These are phyloP conservation scores for Nothopassalora personata DNA, from an alignment of 2,329 filamentous ascomycete species.

Conservation along the genomic window DNA sequence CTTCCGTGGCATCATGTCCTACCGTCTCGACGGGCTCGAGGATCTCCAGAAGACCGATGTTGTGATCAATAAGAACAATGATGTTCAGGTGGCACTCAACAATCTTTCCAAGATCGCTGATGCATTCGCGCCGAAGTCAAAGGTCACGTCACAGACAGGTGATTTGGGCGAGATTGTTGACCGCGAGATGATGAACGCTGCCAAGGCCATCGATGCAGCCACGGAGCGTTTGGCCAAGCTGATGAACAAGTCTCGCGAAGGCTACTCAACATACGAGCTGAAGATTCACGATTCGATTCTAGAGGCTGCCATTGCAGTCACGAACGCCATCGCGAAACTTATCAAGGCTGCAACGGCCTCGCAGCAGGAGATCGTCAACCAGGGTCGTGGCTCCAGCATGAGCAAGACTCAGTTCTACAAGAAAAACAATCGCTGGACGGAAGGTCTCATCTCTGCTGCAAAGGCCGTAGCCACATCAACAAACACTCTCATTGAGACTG, in stretches of 20 bases:
- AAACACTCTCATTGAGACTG: constrained; percentile 95
- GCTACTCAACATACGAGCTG: constrained; percentile 92
- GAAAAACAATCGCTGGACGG: constrained; percentile 99
- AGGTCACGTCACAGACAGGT: constrained; percentile 70
- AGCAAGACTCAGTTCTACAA: constrained; percentile 96
- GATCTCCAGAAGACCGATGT: constrained; percentile 91
- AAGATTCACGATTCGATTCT: constrained; percentile 94
- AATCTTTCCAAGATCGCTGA: constrained; percentile 91
- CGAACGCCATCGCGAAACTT: constrained; percentile 84
- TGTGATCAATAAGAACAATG: constrained; percentile 94
- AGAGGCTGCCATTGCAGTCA: constrained; percentile 87
- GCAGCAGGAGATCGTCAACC: constrained; percentile 93
- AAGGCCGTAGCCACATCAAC: constrained; percentile 93
- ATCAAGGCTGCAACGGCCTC: constrained; percentile 92
- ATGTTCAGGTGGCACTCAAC: constrained; percentile 90
- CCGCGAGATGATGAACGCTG: constrained; percentile 83
- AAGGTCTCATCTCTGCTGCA: constrained; percentile 92
- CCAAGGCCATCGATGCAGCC: constrained; percentile 89
- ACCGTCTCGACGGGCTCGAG: constrained; percentile 85
- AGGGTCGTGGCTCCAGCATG: constrained; percentile 68
- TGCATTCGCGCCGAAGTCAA: constrained; percentile 82
- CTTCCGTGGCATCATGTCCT: constrained; percentile 90
- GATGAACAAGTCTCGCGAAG: constrained; percentile 92
- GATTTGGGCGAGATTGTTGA: constrained; percentile 93
- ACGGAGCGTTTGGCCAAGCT: constrained; percentile 84